Conservation (phyloP, 257 asterid species). For the Salvia miltiorrhiza region DNA sequence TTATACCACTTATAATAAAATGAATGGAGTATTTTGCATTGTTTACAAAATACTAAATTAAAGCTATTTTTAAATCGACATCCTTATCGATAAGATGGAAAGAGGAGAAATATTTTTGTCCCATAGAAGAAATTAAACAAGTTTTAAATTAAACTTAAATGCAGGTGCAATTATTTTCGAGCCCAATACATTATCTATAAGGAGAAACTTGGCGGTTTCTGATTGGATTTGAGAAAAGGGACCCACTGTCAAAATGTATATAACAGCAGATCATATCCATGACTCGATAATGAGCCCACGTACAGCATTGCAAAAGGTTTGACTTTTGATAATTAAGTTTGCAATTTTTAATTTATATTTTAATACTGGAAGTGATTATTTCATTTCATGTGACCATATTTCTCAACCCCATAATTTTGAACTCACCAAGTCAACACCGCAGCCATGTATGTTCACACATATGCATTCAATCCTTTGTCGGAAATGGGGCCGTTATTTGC, state of each 20-base stretch:
- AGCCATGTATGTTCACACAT: not conserved
- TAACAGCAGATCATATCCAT: not conserved
- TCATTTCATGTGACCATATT: not conserved
- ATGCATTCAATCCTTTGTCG: conserved; percentile 5
- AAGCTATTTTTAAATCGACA: not conserved
- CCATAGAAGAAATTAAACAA: too few relatives aligned
- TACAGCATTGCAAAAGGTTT: not conserved
- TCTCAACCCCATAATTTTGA: not conserved
- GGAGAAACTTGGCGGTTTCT: not conserved
- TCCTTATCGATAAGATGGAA: not conserved
- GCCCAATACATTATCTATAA: not conserved
- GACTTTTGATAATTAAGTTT: not conserved
- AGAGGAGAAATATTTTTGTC: too few relatives aligned
- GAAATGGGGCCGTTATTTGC: not conserved
- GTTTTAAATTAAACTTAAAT: not conserved
- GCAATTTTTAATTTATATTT: not conserved
- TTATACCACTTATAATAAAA: too few relatives aligned
- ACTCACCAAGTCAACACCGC: conserved; percentile 10
- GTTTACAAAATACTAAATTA: not conserved
- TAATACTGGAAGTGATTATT: not conserved
- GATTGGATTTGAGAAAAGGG: conserved; percentile 8
- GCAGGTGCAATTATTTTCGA: not conserved
- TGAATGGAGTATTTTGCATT: not conserved
- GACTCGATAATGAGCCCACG: not conserved
- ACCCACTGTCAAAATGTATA: not conserved